Base-by-base conservation (phyloP, 768 basidiomycete genomes). In the Kwoniella botswanensis region DNA sequence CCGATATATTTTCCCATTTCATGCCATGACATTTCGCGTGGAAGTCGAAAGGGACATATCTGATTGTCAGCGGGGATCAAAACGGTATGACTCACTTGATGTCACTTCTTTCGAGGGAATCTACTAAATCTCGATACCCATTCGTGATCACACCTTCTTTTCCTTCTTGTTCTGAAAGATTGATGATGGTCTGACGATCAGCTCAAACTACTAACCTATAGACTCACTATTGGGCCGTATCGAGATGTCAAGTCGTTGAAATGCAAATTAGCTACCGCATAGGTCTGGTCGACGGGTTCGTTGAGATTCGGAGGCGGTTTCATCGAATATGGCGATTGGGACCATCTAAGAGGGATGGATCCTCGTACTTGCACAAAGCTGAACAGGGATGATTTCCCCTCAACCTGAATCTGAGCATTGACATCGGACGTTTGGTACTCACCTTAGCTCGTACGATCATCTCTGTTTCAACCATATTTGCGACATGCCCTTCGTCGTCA, bases 311-410 rank as follows among this genome's bases (percentile, higher is more conserved):
- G 95, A 1, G 92, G 89, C 3, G 95, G 95, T 80, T 95, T 97
- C 69, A 97, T 85, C 43, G 90, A 90, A 82, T 91, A 91, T 22
- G 93, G 92, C 2, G 88, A 88, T 79, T 98, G 95, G 4, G 90
- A 92, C 95, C 95, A 98, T 80, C 90, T 95, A 29, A 98, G 86
- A 1, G 95, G 95, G 68, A 98, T 93, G 35, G 95, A 98, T 21
- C 95, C 97, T 76, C 97, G 87, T 64, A 93, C 88, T 83, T 98
- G 94, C 1, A 95, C 88, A 83, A 94, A 93, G 71, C 92, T 90
- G 82, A 96, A 96, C 12, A 92, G 84, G 77, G 96, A 94, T 35
- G 86, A 84, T 64, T 86, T 88, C 17, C 87, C 89, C 76, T 93
- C 91, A 2, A 93, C 88, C 92, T 94, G 72, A 59, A 29, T 46